Conservation (phyloP, 345 rosid genomes). For the Euphorbia peplus region DNA sequence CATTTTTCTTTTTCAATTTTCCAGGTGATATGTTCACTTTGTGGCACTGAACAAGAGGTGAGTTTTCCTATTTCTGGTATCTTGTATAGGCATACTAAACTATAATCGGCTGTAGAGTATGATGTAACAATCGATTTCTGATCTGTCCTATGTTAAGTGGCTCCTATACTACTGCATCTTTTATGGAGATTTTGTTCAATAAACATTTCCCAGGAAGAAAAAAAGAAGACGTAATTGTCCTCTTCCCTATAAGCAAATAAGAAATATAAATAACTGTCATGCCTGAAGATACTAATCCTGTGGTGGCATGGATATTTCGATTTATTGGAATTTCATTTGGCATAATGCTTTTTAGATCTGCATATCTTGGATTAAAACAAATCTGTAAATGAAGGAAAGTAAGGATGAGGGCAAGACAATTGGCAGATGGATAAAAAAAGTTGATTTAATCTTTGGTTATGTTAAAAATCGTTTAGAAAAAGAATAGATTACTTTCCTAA, state of each 20-base stretch:
- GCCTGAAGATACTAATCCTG: not conserved
- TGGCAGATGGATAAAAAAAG: not conserved
- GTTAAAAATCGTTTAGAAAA: not conserved
- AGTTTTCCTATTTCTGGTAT: slow-evolving; percentile 15
- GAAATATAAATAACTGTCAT: not conserved
- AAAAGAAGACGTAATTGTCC: too few species aligned
- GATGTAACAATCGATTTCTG: not conserved
- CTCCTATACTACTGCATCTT: too few species aligned
- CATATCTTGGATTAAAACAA: not conserved
- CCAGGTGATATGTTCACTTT: slow-evolving; percentile 73
- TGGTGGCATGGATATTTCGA: not conserved
- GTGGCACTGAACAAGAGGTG: slow-evolving; percentile 88
- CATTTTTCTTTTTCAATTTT: not conserved
- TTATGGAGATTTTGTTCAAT: too few species aligned
- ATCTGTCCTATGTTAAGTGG: not conserved
- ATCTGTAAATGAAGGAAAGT: not conserved
- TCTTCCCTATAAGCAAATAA: too few species aligned
- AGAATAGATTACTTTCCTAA: not conserved
- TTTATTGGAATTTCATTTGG: not conserved
- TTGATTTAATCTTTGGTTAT: not conserved
- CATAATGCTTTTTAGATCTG: not conserved
- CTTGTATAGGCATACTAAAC: not conserved
- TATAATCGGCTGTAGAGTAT: not conserved
- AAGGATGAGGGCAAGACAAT: not conserved
- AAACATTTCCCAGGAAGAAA: too few species aligned